These are phyloP conservation scores for Colletotrichum sp. DNA, from an alignment of 2,329 filamentous ascomycete genomes.

Conservation along the genomic window DNA sequence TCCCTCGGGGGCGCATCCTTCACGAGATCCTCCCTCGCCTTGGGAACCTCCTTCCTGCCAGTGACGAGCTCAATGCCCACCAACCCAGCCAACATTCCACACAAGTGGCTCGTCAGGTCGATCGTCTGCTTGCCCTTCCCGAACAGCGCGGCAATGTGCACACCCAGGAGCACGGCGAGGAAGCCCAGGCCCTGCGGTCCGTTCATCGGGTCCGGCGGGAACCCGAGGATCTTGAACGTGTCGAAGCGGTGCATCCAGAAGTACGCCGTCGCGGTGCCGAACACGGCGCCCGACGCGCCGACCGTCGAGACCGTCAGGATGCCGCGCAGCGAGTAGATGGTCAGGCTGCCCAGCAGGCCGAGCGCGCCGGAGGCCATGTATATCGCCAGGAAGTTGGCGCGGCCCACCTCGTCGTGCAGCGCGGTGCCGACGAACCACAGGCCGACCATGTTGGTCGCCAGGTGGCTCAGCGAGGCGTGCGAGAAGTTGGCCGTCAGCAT, in stretches of 20 bases:
- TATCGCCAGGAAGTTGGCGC: slow-evolving; percentile 71
- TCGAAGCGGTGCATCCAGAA: slow-evolving; percentile 63
- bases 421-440: slow-evolving; percentile 70
- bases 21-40: background rate
- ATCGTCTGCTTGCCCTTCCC: slow-evolving; percentile 44
- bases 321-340: slow-evolving; percentile 49
- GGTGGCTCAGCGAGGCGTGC: slow-evolving; percentile 67
- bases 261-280: slow-evolving; percentile 65
- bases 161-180: slow-evolving; percentile 52
- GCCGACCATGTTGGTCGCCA: slow-evolving; percentile 66
- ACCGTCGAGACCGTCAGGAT: slow-evolving; percentile 56
- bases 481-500: slow-evolving; percentile 71
- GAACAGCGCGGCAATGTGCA: slow-evolving; percentile 54
- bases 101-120: slow-evolving; percentile 58
- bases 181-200: slow-evolving; percentile 60
- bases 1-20: background rate
- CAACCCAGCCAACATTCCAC: slow-evolving; percentile 53
- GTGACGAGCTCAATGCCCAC: slow-evolving; percentile 39
- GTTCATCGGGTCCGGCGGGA: slow-evolving; percentile 56
- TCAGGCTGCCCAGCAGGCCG: slow-evolving; percentile 63
- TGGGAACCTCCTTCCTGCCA: slow-evolving; percentile 21
- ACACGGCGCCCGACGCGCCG: slow-evolving; percentile 70
- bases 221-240: slow-evolving; percentile 60
- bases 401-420: slow-evolving; percentile 73
- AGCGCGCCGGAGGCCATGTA: slow-evolving; percentile 64